phyloP scores from a whole-genome alignment of 768 basidiomycete species.

The Leucosporidium creatinivorum region DNA sequence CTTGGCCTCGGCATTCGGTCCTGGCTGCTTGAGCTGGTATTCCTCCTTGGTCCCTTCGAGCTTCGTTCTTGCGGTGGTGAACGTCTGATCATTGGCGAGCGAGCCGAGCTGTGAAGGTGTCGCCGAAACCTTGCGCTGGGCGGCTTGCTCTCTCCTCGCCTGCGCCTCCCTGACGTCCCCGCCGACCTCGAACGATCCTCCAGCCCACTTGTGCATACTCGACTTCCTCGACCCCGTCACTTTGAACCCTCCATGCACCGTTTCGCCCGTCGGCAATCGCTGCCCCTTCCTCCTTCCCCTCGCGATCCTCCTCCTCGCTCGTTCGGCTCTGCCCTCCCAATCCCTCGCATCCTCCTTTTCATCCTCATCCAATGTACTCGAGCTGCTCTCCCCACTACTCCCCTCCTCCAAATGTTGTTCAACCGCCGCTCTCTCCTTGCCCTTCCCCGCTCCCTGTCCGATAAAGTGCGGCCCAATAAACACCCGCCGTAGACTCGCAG shows the following conservation, averaged over 20 bases:
- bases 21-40: background rate
- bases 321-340: background rate
- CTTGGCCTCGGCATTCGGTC: too few species aligned
- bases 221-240: background rate
- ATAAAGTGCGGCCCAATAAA: constrained; percentile 24
- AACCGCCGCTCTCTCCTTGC: background rate
- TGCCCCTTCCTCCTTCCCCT: background rate
- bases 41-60: background rate
- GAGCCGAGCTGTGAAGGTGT: background rate
- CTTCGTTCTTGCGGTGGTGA: constrained; percentile 16
- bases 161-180: constrained; percentile 22
- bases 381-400: too few species aligned
- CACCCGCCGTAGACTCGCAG: constrained; percentile 6
- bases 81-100: background rate
- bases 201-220: constrained; percentile 12
- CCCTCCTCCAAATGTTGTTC: background rate
- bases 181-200: constrained; percentile 24
- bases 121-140: background rate
- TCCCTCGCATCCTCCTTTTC: constrained; percentile 1
- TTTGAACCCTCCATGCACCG: background rate
- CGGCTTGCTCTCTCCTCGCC: constrained; percentile 5
- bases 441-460: background rate
- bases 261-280: background rate
- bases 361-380: background rate
- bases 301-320: background rate